Base-by-base conservation (phyloP, 345 rosid species). In the Eucalyptus marginata region DNA sequence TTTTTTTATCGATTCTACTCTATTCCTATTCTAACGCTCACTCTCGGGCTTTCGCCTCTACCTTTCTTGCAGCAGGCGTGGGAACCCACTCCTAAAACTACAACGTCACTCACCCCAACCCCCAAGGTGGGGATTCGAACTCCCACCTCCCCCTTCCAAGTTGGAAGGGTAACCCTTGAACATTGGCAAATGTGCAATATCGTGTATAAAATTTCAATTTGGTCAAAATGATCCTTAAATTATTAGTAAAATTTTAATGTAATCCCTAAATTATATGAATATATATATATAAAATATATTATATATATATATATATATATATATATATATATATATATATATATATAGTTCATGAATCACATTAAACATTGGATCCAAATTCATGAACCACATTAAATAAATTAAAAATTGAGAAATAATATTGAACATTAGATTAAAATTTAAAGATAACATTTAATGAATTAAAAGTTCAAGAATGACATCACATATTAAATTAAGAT, bases 371-470 rank as follows among this genome's bases (percentile, higher is more conserved):
- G 4, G 2, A 66, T 15, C 10, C 0, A 17, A 71, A 6, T 33
- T 33, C 2, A 2, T 68, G 11, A 3, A 31, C 0, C 7, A 10
- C 0, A 5, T 68, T 68, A 10, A 33, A 8, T 0, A 71, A 71
- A 71, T 9, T 10, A 5, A 71, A 71, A 33, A 3, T 71, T 33
- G 3, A 33, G 4, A 13, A 22, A 62, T 3, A 5, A 33, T 2
- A 20, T 71, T 18, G 46, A 71, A 33, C 1, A 8, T 0, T 33
- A 33, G 13, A 33, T 2, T 2, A 31, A 33, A 33, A 36, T 68
- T 68, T 18, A 68, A 5, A 33, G 1, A 68, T 4, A 18, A 9
- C 0, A 33, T 17, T 33, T 0, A 22, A 17, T 5, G 0, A 33
- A 71, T 71, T 9, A 71, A 18, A 33, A 18, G 0, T 71, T 33